Percentiles rank a stretch among this genome's conserved stretches.
These are phyloP conservation scores for Ramularia endophylla DNA, from an alignment of 2,329 filamentous ascomycete genomes.

Conservation along the genomic window DNA sequence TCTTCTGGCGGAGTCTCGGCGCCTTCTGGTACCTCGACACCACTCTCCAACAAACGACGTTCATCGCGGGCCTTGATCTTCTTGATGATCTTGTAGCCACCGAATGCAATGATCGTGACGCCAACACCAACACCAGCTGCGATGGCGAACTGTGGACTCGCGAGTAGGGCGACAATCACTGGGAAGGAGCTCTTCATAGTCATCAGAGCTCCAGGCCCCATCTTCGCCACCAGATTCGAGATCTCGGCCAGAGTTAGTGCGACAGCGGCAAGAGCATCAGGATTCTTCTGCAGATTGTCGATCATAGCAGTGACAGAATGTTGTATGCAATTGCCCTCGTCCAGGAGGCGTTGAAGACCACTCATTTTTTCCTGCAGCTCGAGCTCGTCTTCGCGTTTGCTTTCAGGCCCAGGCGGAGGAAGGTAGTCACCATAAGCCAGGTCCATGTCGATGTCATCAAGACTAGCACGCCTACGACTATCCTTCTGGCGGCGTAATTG, in stretches of 20 bases:
- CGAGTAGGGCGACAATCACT: conserved; percentile 76
- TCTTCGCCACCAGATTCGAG: conserved; percentile 71
- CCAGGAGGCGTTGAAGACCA: conserved; percentile 69
- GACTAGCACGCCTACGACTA: conserved; percentile 33
- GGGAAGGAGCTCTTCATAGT: conserved; percentile 76
- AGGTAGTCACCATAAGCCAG: conserved; percentile 76
- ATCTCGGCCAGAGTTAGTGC: conserved; percentile 90
- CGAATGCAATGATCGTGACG: conserved; percentile 92
- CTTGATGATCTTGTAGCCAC: conserved; percentile 97
- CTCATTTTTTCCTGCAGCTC: conserved; percentile 64
- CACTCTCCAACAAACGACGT: conserved; percentile 9
- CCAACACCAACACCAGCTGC: conserved; percentile 83
- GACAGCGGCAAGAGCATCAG: conserved; percentile 88
- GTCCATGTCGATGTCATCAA: conserved; percentile 71
- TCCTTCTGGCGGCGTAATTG: conserved; percentile 8
- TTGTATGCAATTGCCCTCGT: conserved; percentile 84
- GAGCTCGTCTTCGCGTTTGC: conserved; percentile 45
- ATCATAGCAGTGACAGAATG: conserved; percentile 80
- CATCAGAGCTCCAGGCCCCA: conserved; percentile 73
- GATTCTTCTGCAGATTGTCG: conserved; percentile 69
- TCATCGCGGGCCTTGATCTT: conserved; percentile 52
- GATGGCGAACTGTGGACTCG: conserved; percentile 90
- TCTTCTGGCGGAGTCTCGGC: conserved; percentile 23
- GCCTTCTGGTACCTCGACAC: conserved; percentile 10
- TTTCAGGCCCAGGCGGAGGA: conserved; percentile 58